phyloP scores from a whole-genome alignment of 768 basidiomycete species.

The Amanita exitialis region DNA sequence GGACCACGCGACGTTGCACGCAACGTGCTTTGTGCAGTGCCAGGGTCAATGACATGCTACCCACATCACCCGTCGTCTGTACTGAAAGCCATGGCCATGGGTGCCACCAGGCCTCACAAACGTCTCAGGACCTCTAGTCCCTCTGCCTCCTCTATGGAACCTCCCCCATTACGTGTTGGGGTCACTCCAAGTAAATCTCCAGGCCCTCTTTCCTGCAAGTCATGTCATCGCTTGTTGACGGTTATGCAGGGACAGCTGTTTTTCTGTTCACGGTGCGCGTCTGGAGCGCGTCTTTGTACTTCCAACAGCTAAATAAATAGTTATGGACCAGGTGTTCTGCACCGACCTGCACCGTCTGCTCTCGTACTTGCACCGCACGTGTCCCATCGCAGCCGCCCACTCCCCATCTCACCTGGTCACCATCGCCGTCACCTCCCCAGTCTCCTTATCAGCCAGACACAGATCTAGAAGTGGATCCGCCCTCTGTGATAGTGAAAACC shows the following conservation, averaged over 20 bases:
- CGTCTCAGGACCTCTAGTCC: neutral
- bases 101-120: constrained; percentile 4
- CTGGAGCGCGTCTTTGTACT: neutral
- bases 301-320: neutral
- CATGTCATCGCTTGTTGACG: constrained; percentile 12
- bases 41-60: neutral
- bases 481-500: neutral
- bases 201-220: constrained; percentile 8
- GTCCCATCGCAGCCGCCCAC: constrained; percentile 26
- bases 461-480: constrained; percentile 12
- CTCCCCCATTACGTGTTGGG: neutral
- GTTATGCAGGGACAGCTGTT: neutral
- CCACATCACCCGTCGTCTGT: neutral
- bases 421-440: constrained; percentile 18
- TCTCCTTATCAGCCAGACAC: constrained; percentile 21
- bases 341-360: constrained; percentile 32
- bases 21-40: neutral
- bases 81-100: constrained; percentile 3
- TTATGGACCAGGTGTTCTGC: constrained; percentile 24
- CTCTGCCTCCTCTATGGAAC: neutral
- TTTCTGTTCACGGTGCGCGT: constrained; percentile 8
- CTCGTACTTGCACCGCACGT: constrained; percentile 31
- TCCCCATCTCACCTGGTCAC: constrained; percentile 27
- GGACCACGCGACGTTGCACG: constrained; percentile 1
- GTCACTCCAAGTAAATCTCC: neutral